Base-by-base conservation (phyloP, 1,284 basidiomycete species). In the Cryptococcus depauperatus region DNA sequence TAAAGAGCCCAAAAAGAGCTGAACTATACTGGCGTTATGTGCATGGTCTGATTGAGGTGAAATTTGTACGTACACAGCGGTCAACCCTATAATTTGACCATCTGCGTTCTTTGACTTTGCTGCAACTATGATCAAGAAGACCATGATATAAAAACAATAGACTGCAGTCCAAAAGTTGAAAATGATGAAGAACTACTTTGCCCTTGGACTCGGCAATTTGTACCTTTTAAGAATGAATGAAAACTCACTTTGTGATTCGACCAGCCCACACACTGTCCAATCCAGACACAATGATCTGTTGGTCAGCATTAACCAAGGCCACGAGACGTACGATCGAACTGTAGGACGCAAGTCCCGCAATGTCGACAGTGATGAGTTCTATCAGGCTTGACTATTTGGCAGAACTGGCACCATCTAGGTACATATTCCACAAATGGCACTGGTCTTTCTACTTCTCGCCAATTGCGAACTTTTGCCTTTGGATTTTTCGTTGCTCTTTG, bases 281-380 rank as follows among this genome's bases (percentile, higher is more conserved):
- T 54, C 67, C 67, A 70, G 3, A 62, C n/a, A 35, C 68, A 67
- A 37, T 67, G 66, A 41, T 68, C 64, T 66, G 33, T 4, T 21
- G 13, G 37, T 51, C 35, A 50, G 34, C 38, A 7, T 16, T 2
- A 28, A 7, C 14, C n/a, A 25, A 9, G 21, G 8, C 23, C 30
- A 9, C 23, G 14, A 13, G 14, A 37, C 16, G 57, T 56, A 61
- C 64, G 65, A 44, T 68, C 67, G 41, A 62, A 69, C 33, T 60
- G 58, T 43, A 68, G 37, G 2, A 71, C 53, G 35, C 69, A 71
- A 1, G 60, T 66, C 3, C 66, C 69, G 33, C 69, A 71, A 44
- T 70, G 67, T 4, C 69, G 57, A 49, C 69, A 71, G 50, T 71
- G 69, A 52, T 70, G 68, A 1, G 67, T 65, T 7, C 69, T 49